phyloP scores from a whole-genome alignment of 2,329 filamentous ascomycete genomes.

The Pestalotiopsis sp. region DNA sequence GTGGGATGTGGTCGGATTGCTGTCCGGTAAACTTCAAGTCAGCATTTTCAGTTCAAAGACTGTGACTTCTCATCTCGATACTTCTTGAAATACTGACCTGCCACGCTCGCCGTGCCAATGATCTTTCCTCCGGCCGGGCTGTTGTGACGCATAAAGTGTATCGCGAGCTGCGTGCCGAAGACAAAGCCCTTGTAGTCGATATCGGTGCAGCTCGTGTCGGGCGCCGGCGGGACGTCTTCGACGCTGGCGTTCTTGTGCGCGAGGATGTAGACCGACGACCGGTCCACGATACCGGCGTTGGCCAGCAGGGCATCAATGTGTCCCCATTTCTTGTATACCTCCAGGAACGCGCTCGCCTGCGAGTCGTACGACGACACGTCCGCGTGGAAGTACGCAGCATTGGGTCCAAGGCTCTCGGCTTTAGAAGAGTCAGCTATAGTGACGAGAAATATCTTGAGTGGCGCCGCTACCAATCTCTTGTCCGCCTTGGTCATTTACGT shows the following conservation, averaged over 20 bases:
- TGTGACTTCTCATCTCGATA: not conserved
- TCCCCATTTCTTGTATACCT: conserved; percentile 41
- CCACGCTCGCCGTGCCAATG: conserved; percentile 37
- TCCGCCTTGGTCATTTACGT: conserved; percentile 34
- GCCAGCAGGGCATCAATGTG: conserved; percentile 48
- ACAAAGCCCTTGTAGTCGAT: conserved; percentile 52
- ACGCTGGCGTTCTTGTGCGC: conserved; percentile 16
- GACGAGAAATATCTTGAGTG: not conserved
- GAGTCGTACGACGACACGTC: conserved; percentile 47
- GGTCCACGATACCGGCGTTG: conserved; percentile 52
- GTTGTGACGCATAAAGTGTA: conserved; percentile 55
- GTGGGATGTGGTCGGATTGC: conserved; percentile 39
- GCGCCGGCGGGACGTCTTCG: conserved; percentile 38
- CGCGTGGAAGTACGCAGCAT: conserved; percentile 41
- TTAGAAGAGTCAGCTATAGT: not conserved
- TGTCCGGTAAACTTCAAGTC: not conserved
- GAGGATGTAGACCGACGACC: conserved; percentile 43
- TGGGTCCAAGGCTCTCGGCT: conserved; percentile 13
- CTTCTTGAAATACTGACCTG: conserved; percentile 22
- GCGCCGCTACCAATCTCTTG: conserved; percentile 30
- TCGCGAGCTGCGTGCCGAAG: conserved; percentile 48
- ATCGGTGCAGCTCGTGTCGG: conserved; percentile 45
- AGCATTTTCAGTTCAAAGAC: not conserved
- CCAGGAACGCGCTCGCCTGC: conserved; percentile 41
- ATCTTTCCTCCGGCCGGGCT: conserved; percentile 41